phyloP scores from a whole-genome alignment of 2,329 filamentous ascomycete genomes.

The Aspergillus ochraceoroseus region DNA sequence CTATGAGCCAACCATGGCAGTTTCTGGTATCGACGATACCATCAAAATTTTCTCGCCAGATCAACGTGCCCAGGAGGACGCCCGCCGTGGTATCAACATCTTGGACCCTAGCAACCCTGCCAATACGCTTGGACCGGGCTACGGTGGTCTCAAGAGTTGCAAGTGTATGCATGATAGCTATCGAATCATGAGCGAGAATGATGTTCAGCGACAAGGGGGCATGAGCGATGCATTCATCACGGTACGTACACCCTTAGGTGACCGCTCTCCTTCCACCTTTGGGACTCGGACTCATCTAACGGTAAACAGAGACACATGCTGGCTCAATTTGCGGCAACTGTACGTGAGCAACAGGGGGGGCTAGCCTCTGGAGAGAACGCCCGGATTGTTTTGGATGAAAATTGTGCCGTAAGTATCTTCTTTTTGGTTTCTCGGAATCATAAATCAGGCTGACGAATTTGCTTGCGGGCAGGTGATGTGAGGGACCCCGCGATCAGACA shows the following conservation, averaged over 20 bases:
- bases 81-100: conserved; percentile 56
- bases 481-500: not conserved
- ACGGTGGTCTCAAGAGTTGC: conserved; percentile 51
- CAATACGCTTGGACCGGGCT: conserved; percentile 31
- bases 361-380: conserved; percentile 23
- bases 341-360: conserved; percentile 14
- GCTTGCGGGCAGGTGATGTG: not conserved
- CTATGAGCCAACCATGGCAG: conserved; percentile 62
- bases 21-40: conserved; percentile 63
- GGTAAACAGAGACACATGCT: conserved; percentile 46
- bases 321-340: conserved; percentile 37
- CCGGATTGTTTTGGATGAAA: conserved; percentile 6
- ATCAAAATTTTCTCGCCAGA: conserved; percentile 66
- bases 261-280: not conserved
- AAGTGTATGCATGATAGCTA: conserved; percentile 58
- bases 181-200: conserved; percentile 59
- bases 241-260: conserved; percentile 36
- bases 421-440: not conserved
- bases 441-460: not conserved
- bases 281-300: no score
- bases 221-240: conserved; percentile 56
- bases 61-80: conserved; percentile 52
- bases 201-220: conserved; percentile 55
- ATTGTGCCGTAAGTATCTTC: conserved; percentile 13
- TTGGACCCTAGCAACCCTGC: conserved; percentile 44